Base-by-base conservation (phyloP, 768 basidiomycete genomes). In the Russula abietina region DNA sequence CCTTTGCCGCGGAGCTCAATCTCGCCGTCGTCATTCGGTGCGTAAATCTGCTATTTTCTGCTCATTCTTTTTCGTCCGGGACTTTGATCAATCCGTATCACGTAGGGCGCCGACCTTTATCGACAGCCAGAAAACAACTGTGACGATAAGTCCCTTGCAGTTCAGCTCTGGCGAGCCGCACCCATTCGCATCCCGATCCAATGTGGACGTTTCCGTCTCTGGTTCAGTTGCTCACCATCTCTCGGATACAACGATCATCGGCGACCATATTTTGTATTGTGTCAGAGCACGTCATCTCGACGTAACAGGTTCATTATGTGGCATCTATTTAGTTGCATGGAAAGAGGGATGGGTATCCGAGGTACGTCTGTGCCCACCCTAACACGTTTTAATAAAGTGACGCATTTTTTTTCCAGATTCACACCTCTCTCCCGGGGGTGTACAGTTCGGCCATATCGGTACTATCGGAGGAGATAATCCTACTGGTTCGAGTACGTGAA, bases 1-100 rank as follows among this genome's bases (percentile, higher is more conserved):
- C 48, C 5, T 64, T 64, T 24, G 53, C 62, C 19, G 45, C 62
- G 30, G 62, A 64, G n/a, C 48, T 64, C 22, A 33, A 64, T 51
- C 58, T 64, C 6, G 39, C 41, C 19, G 54, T 51, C 19, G 57
- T 55, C 22, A 51, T 61, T 22, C 36, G 49, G 61, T 61, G 30
- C 49, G 61, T 61, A 57, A 17, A 4, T 22, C 43, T 8, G 38
- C 53, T 17, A 24, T 3, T 53, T 22, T 50, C 2, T 16, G 22
- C 45, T n/a, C 33, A 33, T 38, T 16, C 26, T 38, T 49, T 39
- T 48, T 14, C 14, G 14, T 46, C 30, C 9, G 19, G 32, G 22
- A 17, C 38, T 22, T 30, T 38, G 26, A 36, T 55, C 49, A 56
- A 51, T 30, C 3, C 22, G 16, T 43, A 9, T 56, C 19, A 22